These are phyloP conservation scores for Pseudohyphozyma bogoriensis DNA, from an alignment of 768 basidiomycete genomes.

Conservation along the genomic window DNA sequence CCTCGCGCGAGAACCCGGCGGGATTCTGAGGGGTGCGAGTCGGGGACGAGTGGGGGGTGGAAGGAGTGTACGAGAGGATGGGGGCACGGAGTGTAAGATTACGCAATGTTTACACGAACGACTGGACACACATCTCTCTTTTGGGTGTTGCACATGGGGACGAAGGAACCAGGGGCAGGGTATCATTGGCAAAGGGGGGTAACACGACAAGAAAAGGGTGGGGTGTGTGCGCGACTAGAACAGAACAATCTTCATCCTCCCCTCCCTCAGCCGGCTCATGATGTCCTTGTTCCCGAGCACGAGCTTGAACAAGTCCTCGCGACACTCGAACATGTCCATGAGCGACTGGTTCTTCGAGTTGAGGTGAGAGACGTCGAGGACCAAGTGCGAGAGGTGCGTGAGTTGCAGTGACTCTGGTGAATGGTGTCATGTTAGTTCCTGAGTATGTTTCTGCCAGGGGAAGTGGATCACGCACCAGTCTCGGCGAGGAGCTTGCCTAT, in stretches of 20 bases:
- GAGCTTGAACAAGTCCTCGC: constrained; percentile 63
- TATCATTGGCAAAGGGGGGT: no score
- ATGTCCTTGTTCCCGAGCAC: constrained; percentile 50
- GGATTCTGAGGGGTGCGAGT: no score
- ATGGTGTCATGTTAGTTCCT: background rate
- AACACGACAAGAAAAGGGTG: no score
- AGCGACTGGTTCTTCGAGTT: constrained; percentile 68
- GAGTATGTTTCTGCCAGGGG: background rate
- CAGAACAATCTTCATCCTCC: constrained; percentile 68
- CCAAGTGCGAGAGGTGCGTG: constrained; percentile 69
- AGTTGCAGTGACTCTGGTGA: constrained; percentile 63
- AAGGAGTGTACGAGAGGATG: no score
- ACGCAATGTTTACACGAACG: no score
- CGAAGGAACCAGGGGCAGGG: no score
- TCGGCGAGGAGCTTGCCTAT: constrained; percentile 62
- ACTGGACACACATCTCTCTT: no score
- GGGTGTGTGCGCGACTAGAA: no score
- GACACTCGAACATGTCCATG: constrained; percentile 71
- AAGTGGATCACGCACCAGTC: constrained; percentile 33
- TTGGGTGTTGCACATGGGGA: no score
- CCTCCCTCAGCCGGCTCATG: constrained; percentile 43
- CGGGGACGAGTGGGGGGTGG: background rate
- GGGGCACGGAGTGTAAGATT: no score
- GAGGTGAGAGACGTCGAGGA: constrained; percentile 62
- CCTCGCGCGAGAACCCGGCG: constrained; percentile 12